These are phyloP conservation scores for Hypoxylon fuscum DNA, from an alignment of 495 filamentous ascomycete species.

Conservation along the genomic window DNA sequence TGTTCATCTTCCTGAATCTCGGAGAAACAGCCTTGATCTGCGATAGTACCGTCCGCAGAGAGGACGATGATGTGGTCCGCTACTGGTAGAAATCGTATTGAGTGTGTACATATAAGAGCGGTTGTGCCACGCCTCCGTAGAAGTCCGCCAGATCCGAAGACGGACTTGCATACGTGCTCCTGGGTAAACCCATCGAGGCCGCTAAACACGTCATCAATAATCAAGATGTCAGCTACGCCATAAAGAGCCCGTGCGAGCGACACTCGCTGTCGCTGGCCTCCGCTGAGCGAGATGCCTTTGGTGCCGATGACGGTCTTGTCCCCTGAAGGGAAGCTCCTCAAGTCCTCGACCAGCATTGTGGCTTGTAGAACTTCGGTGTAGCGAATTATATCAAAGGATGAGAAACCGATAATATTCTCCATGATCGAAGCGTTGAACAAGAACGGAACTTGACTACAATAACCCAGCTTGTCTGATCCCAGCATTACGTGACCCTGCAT, in stretches of 20 bases:
- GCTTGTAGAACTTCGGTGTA: slow-evolving; percentile 71
- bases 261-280: slow-evolving; percentile 73
- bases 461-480: slow-evolving; percentile 14
- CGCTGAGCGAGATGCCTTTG: slow-evolving; percentile 70
- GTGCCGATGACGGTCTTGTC: slow-evolving; percentile 70
- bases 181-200: slow-evolving; percentile 69
- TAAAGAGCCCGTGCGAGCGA: slow-evolving; percentile 69
- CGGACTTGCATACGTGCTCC: slow-evolving; percentile 64
- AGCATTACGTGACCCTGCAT: slow-evolving; percentile 37
- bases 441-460: slow-evolving; percentile 58
- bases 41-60: slow-evolving; percentile 46
- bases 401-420: slow-evolving; percentile 63
- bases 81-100: slow-evolving; percentile 50
- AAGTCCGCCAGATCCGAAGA: slow-evolving; percentile 65
- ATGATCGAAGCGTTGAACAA: slow-evolving; percentile 67
- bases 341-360: slow-evolving; percentile 66
- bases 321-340: slow-evolving; percentile 61
- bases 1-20: no score
- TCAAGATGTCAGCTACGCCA: slow-evolving; percentile 59
- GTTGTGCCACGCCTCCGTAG: slow-evolving; percentile 59
- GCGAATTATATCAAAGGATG: slow-evolving; percentile 63
- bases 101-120: slow-evolving; percentile 58
- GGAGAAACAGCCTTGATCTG: slow-evolving; percentile 50
- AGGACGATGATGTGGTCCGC: slow-evolving; percentile 60
- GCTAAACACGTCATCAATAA: slow-evolving; percentile 69